Evolutionary conservation across 2,329 filamentous ascomycete species (phyloP).

Genomic region (Pyrenophora seminiperda): DNA sequence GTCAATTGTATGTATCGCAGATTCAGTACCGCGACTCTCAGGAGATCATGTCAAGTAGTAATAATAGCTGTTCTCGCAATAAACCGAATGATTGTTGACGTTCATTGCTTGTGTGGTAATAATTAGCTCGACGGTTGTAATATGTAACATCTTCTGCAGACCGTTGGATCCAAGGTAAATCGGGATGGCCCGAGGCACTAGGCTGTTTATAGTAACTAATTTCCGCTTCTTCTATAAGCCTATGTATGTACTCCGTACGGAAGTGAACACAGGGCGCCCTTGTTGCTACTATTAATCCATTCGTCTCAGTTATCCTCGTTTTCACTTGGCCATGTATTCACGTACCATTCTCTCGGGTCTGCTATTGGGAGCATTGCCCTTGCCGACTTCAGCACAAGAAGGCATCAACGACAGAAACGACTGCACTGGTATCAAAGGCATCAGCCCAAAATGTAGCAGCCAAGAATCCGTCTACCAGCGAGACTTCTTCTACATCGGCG

Average conservation of each 20-base stretch:
- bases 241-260: background rate
- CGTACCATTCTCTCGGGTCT: constrained; percentile 1
- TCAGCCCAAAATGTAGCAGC: constrained; percentile 26
- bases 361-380: constrained; percentile 1
- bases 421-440: constrained; percentile 22
- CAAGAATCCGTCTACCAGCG: constrained; percentile 28
- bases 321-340: background rate
- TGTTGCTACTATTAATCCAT: background rate
- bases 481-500: constrained; percentile 35
- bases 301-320: background rate
- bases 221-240: background rate
- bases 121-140: too few species aligned
- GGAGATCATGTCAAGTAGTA: too few species aligned
- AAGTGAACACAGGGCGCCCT: background rate
- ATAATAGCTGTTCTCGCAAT: too few species aligned
- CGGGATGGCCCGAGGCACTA: background rate
- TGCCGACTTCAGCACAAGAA: background rate
- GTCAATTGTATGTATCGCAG: too few species aligned
- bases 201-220: background rate
- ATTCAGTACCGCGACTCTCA: too few species aligned
- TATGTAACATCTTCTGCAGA: too few species aligned
- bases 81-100: too few species aligned
- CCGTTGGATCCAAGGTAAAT: too few species aligned
- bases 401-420: too few species aligned
- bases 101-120: too few species aligned